phyloP scores from a whole-genome alignment of 2,329 filamentous ascomycete species.

The Sarocladiaceae sp. region DNA sequence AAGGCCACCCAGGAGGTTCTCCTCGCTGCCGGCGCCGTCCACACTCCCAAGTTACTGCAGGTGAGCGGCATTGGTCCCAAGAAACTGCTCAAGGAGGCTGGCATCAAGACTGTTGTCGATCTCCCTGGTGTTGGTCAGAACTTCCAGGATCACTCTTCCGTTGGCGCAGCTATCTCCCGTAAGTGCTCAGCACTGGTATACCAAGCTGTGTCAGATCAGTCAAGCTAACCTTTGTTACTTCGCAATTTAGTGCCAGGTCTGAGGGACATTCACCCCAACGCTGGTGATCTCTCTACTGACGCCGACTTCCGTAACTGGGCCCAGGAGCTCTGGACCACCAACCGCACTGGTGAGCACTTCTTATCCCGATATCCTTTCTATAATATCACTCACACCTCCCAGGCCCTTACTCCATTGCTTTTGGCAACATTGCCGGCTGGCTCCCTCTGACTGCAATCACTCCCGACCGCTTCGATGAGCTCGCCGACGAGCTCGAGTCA shows the following conservation, averaged over 20 bases:
- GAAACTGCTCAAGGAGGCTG: conserved; percentile 63
- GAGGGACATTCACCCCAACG: conserved; percentile 2
- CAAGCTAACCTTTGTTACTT: too few relatives aligned
- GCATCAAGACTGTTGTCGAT: conserved; percentile 65
- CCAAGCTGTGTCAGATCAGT: too few relatives aligned
- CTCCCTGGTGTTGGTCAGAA: conserved; percentile 71
- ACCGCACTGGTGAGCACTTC: background rate
- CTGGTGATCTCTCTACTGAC: background rate
- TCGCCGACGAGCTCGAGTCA: conserved; percentile 10
- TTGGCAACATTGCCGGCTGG: conserved; percentile 1
- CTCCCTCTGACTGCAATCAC: conserved; percentile 1
- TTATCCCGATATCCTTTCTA: background rate
- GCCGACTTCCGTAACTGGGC: background rate
- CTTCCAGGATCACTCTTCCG: conserved; percentile 64
- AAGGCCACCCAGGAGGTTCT: conserved; percentile 72
- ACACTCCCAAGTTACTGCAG: conserved; percentile 71
- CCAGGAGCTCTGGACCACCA: background rate
- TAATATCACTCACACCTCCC: background rate
- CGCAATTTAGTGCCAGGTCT: background rate
- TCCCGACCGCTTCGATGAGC: conserved; percentile 7
- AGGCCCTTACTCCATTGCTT: background rate
- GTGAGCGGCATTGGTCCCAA: conserved; percentile 65
- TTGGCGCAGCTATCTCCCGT: background rate
- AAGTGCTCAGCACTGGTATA: too few relatives aligned
- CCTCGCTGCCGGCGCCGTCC: conserved; percentile 67